Conservation (phyloP, 331 rosid species). For the Quercus lobata region DNA sequence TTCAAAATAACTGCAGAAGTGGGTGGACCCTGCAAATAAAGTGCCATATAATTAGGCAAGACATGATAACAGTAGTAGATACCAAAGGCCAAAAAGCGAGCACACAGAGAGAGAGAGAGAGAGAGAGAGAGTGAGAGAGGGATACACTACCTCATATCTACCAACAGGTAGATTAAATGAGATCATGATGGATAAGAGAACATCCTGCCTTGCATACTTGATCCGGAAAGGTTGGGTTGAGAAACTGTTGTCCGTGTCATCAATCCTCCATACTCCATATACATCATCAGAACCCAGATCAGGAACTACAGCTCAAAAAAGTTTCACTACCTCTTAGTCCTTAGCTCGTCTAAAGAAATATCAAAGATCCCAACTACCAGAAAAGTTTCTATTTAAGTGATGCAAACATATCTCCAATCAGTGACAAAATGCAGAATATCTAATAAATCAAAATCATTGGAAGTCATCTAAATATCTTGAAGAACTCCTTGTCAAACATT, state of each 20-base stretch:
- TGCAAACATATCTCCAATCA: neutral
- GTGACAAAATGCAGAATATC: neutral
- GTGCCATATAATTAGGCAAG: constrained; percentile 7
- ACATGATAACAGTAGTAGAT: constrained; percentile 5
- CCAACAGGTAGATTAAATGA: constrained; percentile 62
- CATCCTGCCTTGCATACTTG: constrained; percentile 86
- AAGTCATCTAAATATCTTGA: neutral
- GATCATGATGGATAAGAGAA: constrained; percentile 75
- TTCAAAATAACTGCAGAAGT: constrained; percentile 71
- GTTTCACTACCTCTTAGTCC: neutral
- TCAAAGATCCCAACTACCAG: neutral
- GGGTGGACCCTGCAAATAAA: constrained; percentile 59
- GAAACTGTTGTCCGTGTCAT: constrained; percentile 90
- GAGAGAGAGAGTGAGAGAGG: neutral
- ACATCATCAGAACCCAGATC: constrained; percentile 62
- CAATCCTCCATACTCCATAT: constrained; percentile 84
- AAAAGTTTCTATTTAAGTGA: neutral
- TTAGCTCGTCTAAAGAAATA: constrained; percentile 7
- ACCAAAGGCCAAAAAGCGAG: constrained; percentile 3
- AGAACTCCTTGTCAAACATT: neutral
- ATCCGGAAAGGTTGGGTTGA: constrained; percentile 86
- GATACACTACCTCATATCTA: constrained; percentile 51
- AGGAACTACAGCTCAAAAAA: constrained; percentile 59
- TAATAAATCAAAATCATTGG: neutral
- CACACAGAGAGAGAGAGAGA: neutral